phyloP scores from a whole-genome alignment of 257 asterid species.

The Leonotis leonurus region DNA sequence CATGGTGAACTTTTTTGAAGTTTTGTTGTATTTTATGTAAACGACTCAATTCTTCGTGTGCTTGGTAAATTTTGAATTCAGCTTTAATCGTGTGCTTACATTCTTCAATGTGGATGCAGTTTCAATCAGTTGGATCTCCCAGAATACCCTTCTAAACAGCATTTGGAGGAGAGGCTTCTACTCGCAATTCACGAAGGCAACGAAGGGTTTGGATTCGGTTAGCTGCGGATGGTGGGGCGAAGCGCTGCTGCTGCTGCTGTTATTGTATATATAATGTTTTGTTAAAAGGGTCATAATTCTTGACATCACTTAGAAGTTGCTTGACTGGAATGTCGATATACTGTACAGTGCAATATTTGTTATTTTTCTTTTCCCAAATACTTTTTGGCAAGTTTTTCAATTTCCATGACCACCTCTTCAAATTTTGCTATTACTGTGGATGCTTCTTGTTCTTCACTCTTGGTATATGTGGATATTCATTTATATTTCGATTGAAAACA shows the following conservation, averaged over 20 bases:
- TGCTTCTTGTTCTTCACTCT: too few relatives aligned
- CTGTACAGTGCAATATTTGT: slow-evolving; percentile 30
- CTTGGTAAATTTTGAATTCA: too few relatives aligned
- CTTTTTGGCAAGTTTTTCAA: slow-evolving; percentile 7
- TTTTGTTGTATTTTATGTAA: not conserved
- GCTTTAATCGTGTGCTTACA: not conserved
- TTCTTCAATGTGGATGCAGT: slow-evolving; percentile 38
- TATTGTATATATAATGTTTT: slow-evolving; percentile 22
- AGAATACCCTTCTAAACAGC: slow-evolving; percentile 81
- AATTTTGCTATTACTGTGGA: not conserved
- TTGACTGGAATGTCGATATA: slow-evolving; percentile 22
- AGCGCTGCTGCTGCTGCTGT: not conserved
- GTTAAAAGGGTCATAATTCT: slow-evolving; percentile 5
- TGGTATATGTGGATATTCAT: too few relatives aligned
- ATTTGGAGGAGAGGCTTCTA: slow-evolving; percentile 71
- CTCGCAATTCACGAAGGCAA: slow-evolving; percentile 92
- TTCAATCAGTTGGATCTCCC: slow-evolving; percentile 94
- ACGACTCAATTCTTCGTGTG: not conserved
- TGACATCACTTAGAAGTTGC: slow-evolving; percentile 15
- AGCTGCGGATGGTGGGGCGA: too few relatives aligned
- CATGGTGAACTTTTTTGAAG: slow-evolving; percentile 62
- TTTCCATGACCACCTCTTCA: not conserved
- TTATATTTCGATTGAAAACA: too few relatives aligned
- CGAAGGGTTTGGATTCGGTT: slow-evolving; percentile 95
- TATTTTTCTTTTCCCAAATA: slow-evolving; percentile 3